Percentiles rank a stretch among this genome's conserved stretches.
Evolutionary conservation across 2,329 filamentous ascomycete genomes (phyloP).

Genomic region (Metarhizium sp.): DNA sequence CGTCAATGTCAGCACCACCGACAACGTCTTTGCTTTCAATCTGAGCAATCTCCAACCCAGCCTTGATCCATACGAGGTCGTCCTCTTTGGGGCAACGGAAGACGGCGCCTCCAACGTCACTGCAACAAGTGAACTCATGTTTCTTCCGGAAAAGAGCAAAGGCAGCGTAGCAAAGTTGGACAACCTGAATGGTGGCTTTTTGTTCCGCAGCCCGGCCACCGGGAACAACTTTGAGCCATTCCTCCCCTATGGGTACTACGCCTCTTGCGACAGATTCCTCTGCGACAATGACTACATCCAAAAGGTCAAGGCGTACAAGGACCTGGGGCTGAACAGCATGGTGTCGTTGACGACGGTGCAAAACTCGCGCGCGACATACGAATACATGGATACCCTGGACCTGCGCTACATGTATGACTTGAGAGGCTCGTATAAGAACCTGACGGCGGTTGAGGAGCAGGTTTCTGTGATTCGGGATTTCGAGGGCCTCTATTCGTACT

Average conservation of each 20-base stretch:
- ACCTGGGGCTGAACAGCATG: constrained; percentile 34
- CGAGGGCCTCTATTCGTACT: constrained; percentile 33
- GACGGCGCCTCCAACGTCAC: constrained; percentile 23
- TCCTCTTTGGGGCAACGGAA: constrained; percentile 24
- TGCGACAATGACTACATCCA: constrained; percentile 24
- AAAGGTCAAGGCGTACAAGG: constrained; percentile 23
- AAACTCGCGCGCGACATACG: constrained; percentile 25
- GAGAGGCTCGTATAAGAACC: constrained; percentile 33
- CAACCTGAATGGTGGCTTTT: constrained; percentile 32
- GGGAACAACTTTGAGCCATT: constrained; percentile 27
- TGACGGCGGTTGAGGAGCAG: constrained; percentile 28
- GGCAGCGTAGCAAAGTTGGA: constrained; percentile 38
- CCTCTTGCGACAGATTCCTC: constrained; percentile 34
- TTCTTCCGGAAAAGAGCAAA: constrained; percentile 31
- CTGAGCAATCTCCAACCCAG: constrained; percentile 25
- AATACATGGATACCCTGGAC: constrained; percentile 28
- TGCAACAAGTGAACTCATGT: constrained; percentile 26
- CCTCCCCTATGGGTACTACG: constrained; percentile 35
- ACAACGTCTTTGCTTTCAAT: constrained; percentile 27
- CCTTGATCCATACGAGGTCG: constrained; percentile 27
- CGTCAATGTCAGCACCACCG: constrained; percentile 24
- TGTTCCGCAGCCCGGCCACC: constrained; percentile 27
- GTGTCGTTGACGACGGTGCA: constrained; percentile 30
- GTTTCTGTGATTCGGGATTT: constrained; percentile 30
- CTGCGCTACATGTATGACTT: constrained; percentile 37